Conservation (phyloP, 306 rosid species). For the Quercus robur region DNA sequence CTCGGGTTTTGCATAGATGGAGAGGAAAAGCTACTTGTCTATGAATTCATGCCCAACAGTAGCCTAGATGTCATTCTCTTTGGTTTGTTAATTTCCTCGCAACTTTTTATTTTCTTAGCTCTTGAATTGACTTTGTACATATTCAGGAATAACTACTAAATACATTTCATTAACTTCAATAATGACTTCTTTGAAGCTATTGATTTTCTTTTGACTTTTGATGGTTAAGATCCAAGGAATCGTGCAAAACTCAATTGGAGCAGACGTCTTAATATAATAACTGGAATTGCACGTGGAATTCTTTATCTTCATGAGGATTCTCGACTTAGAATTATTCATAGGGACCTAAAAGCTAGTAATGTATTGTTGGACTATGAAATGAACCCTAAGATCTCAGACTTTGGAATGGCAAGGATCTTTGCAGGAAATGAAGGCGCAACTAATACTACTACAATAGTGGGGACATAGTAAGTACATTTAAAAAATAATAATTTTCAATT, state of each 20-base stretch:
- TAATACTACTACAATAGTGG: conserved; percentile 41
- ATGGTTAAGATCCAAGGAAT: conserved; percentile 29
- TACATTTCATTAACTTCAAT: neutral
- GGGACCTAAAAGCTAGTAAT: conserved; percentile 48
- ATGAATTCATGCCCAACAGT: conserved; percentile 62
- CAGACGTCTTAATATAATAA: conserved; percentile 33
- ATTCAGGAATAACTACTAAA: too few relatives aligned
- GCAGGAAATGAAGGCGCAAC: conserved; percentile 40
- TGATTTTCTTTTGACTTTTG: neutral
- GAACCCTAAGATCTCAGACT: conserved; percentile 55
- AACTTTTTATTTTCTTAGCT: neutral
- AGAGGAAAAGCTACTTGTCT: conserved; percentile 60
- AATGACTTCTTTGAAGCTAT: neutral
- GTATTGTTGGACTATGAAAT: conserved; percentile 36
- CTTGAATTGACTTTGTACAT: neutral
- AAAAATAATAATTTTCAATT: neutral
- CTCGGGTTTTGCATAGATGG: conserved; percentile 58
- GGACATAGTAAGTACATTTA: conserved; percentile 23
- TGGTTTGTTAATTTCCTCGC: conserved; percentile 23
- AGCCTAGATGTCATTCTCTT: conserved; percentile 53
- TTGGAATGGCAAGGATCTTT: conserved; percentile 49
- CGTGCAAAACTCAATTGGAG: conserved; percentile 35
- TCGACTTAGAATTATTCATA: conserved; percentile 38
- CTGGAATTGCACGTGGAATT: conserved; percentile 38
- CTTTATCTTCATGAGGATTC: conserved; percentile 56